Evolutionary conservation across 805 yeast genomes (phyloP), one percentile per base, ranked within the genome.

Genomic region (Candida chauliodis): DNA sequence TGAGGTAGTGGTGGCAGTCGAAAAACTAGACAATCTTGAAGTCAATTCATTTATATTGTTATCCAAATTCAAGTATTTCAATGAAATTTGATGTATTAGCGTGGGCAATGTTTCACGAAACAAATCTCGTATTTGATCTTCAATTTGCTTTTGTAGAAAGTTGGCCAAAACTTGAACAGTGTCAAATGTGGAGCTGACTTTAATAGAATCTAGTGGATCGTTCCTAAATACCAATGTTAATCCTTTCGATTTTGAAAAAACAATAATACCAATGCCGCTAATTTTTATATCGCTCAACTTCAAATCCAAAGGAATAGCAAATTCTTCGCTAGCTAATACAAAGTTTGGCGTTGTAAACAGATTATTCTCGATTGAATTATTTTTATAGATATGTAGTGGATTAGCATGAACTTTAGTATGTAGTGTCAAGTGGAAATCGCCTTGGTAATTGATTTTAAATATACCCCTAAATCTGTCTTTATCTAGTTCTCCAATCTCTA

Each of bases 71-170:
- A 45, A 29, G 43, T 65, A 88, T 48, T 75, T 78, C 51, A 84
- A 77, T 24, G 88, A 79, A 41, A 86, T 71, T 50, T 82, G 78
- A 60, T 88, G 90, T 37, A 88, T 69, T 32, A 87, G 77, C 8
- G 87, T 78, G 2, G 96, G 96, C 38, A 88, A 69, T 37, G 87
- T 83, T 54, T 88, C 96, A 44, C 93, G 70, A 61, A 88, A 88
- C 44, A 88, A 66, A 36, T 82, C 86, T 37, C 95, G 66, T 23
- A 88, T 80, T 56, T 85, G 93, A 38, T 69, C 73, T 55, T 88
- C 95, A 43, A 88, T 88, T 55, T 87, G 93, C 32, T 76, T 75
- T 54, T 88, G 95, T 44, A 88, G 61, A 48, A 86, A 84, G 42
- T 78, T 75, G n/a, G 95, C 93, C 49, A 88, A 76, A 1, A 89